Conservation (phyloP, 352 stramenopile species). For the Phytopythium litorale region DNA sequence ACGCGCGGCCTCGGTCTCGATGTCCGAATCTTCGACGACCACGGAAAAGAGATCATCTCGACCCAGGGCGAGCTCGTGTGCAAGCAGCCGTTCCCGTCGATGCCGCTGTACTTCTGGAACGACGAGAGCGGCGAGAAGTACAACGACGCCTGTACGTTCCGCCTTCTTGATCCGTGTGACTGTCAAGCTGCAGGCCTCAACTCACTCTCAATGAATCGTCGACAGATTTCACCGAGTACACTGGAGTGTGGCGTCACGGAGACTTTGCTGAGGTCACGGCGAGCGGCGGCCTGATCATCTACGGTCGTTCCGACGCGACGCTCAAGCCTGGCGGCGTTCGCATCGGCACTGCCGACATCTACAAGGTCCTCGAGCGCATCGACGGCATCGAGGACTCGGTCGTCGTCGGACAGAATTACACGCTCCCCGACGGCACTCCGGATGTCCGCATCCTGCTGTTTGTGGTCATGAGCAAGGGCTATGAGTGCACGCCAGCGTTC, state of each 20-base stretch:
- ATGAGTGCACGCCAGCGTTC: conserved; percentile 38
- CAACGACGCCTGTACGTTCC: conserved; percentile 59
- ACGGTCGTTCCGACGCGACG: conserved; percentile 74
- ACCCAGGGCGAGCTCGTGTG: conserved; percentile 65
- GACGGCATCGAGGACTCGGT: conserved; percentile 59
- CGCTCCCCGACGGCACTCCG: conserved; percentile 54
- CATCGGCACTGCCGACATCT: conserved; percentile 77
- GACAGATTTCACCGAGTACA: conserved; percentile 76
- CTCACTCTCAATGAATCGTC: neutral
- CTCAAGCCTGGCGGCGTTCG: conserved; percentile 75
- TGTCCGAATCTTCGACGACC: conserved; percentile 68
- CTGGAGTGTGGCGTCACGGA: conserved; percentile 74
- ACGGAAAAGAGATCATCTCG: conserved; percentile 40
- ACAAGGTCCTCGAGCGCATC: conserved; percentile 74
- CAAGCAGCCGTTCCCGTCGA: conserved; percentile 79
- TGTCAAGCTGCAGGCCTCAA: neutral
- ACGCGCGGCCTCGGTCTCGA: conserved; percentile 77
- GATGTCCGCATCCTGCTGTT: conserved; percentile 79
- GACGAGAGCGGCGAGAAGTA: conserved; percentile 76
- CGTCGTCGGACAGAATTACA: conserved; percentile 65
- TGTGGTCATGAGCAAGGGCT: conserved; percentile 43
- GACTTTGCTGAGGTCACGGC: conserved; percentile 76
- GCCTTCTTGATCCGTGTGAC: neutral
- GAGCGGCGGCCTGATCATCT: conserved; percentile 63
- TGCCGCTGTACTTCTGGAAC: conserved; percentile 81